Conservation (phyloP, 1,284 basidiomycete genomes). For the Ustilago esculenta region DNA sequence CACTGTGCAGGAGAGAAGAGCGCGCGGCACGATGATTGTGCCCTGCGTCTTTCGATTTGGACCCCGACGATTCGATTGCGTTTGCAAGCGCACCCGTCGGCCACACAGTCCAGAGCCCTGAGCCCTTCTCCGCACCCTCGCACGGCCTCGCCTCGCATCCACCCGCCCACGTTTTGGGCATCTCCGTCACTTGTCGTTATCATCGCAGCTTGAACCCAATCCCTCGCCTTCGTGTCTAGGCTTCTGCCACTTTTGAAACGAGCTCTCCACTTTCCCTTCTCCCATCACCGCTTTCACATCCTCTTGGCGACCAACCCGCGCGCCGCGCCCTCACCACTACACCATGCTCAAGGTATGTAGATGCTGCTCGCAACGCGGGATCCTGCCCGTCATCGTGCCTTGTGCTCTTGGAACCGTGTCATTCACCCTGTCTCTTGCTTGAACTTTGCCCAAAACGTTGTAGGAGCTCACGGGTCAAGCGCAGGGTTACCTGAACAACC, state of each 20-base stretch:
- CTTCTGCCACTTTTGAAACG: too few species aligned
- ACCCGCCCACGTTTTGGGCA: conserved; percentile 9
- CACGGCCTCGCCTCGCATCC: neutral
- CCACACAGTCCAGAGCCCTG: too few species aligned
- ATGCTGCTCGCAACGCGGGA: too few species aligned
- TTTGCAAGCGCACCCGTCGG: too few species aligned
- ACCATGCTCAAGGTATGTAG: conserved; percentile 25
- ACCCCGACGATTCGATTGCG: conserved; percentile 9
- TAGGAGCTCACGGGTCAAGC: conserved; percentile 49
- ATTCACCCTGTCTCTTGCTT: too few species aligned
- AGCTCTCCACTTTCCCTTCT: neutral
- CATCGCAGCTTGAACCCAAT: too few species aligned
- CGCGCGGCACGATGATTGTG: neutral
- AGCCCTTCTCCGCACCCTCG: neutral
- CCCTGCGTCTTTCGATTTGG: conserved; percentile 11
- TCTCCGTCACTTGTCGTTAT: neutral
- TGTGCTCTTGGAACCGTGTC: too few species aligned
- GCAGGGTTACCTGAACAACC: conserved; percentile 42
- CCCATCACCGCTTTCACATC: neutral
- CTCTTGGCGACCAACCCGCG: neutral
- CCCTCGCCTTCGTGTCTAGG: too few species aligned
- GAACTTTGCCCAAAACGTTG: too few species aligned
- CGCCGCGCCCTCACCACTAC: neutral
- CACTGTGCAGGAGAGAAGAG: neutral
- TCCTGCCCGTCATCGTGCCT: too few species aligned